Evolutionary conservation across 306 rosid genomes (phyloP).

Genomic region (Dicorynia guianensis): DNA sequence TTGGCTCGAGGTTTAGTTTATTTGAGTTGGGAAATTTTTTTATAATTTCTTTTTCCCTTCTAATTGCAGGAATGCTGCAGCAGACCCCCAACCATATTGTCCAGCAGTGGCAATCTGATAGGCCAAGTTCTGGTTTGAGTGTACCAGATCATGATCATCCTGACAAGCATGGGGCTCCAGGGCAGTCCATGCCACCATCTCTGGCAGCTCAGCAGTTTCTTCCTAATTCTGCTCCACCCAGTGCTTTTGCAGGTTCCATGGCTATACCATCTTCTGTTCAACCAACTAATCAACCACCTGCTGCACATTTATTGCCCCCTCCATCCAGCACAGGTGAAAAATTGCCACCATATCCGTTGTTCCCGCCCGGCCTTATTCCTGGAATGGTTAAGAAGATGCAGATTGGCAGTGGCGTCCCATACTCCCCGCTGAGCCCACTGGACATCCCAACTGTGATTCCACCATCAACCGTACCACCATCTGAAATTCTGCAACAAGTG

Average conservation of each 20-base stretch:
- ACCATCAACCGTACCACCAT: constrained; percentile 69
- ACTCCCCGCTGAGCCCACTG: constrained; percentile 90
- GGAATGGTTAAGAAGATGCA: constrained; percentile 99
- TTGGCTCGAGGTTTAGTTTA: constrained; percentile 23
- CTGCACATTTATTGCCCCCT: constrained; percentile 63
- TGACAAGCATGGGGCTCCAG: constrained; percentile 64
- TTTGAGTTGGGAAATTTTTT: constrained; percentile 27
- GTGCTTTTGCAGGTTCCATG: constrained; percentile 70
- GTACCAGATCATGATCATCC: constrained; percentile 70
- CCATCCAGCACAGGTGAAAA: constrained; percentile 64
- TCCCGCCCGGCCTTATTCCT: constrained; percentile 97
- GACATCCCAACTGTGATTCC: constrained; percentile 95
- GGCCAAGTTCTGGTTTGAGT: constrained; percentile 60
- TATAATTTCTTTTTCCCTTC: constrained; percentile 17
- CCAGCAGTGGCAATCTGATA: constrained; percentile 83
- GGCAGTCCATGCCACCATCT: constrained; percentile 63
- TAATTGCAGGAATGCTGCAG: constrained; percentile 62
- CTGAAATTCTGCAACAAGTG: constrained; percentile 89
- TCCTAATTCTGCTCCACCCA: constrained; percentile 63
- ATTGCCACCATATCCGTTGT: constrained; percentile 88
- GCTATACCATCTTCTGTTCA: constrained; percentile 74
- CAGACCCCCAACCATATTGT: constrained; percentile 54
- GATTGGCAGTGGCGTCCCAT: constrained; percentile 97
- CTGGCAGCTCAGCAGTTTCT: constrained; percentile 68
- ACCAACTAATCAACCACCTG: constrained; percentile 65